phyloP scores from a whole-genome alignment of 257 asterid genomes.

The Nicotiana paniculata region DNA sequence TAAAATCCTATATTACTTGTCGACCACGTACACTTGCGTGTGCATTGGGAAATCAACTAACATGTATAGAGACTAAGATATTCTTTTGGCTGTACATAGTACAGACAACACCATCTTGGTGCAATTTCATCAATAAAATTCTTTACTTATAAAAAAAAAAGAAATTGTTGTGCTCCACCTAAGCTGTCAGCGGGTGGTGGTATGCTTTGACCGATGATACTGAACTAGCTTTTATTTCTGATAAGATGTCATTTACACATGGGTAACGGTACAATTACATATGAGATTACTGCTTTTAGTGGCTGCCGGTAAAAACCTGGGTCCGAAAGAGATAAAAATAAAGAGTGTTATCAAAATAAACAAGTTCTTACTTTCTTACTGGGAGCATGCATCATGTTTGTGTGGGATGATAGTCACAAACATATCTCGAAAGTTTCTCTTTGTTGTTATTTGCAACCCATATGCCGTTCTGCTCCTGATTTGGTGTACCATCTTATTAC shows the following conservation, averaged over 20 bases:
- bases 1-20: too few species aligned
- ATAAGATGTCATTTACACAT: neutral
- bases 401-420: neutral
- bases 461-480: slow-evolving; percentile 16
- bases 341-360: neutral
- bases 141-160: neutral
- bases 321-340: neutral
- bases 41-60: too few species aligned
- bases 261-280: neutral
- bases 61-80: neutral
- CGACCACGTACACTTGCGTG: too few species aligned
- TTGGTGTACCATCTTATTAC: slow-evolving; percentile 18
- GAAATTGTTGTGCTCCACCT: neutral
- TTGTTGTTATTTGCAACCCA: neutral
- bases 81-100: neutral
- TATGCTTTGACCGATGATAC: neutral
- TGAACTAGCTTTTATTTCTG: neutral
- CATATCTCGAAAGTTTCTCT: neutral
- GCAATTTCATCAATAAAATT: neutral
- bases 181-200: neutral
- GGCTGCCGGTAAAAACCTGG: neutral
- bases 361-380: neutral
- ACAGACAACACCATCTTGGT: neutral
- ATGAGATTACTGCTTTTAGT: neutral
- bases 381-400: neutral